Evolutionary conservation across 176 grass and related monocot genomes (phyloP), one percentile per base, ranked within the genome.

Genomic region (Leersia perrieri): DNA sequence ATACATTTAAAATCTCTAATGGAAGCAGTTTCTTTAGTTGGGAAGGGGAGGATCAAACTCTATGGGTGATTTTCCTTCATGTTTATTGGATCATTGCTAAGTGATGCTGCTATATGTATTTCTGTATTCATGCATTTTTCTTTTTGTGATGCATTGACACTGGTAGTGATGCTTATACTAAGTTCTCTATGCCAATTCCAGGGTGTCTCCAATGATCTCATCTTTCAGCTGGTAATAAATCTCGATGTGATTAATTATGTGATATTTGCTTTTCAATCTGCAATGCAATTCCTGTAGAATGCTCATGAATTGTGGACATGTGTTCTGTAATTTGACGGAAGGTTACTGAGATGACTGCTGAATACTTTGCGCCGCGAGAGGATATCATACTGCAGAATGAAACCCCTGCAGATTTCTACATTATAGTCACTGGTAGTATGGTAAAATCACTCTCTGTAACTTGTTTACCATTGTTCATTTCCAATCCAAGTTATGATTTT

Each of bases 321-420:
- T 49, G 12, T 12, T 3, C 12, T n/a, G 13, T 2, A 38, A 68
- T 76, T 60, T 7, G 31, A 23, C 14, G 67, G 72, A 49, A 89
- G 95, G 95, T 98, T 57, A 85, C 92, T 23, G 92, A 98, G 81
- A 98, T 95, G 95, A 91, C 44, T 39, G 88, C 86, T 16, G 92
- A 98, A 44, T 98, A 94, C 85, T 98, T 91, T 64, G 89, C 95
- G 22, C 95, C 92, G 3, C 76, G 84, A 33, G 95, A 98, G 77
- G 92, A 95, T 74, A 76, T 95, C 33, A 91, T 98, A 23, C 82
- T 98, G 67, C 88, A 95, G 77, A 98, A 98, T 69, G 92, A 94
- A 66, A 75, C 88, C 16, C 95, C 95, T 10, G 64, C 86, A 4
- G 95, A 93, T 79, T 91, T 98, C 69, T 94, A 98, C 78, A 84